Base-by-base conservation (phyloP, 371 early-diverging fungal genomes). In the Mycotypha africana region DNA sequence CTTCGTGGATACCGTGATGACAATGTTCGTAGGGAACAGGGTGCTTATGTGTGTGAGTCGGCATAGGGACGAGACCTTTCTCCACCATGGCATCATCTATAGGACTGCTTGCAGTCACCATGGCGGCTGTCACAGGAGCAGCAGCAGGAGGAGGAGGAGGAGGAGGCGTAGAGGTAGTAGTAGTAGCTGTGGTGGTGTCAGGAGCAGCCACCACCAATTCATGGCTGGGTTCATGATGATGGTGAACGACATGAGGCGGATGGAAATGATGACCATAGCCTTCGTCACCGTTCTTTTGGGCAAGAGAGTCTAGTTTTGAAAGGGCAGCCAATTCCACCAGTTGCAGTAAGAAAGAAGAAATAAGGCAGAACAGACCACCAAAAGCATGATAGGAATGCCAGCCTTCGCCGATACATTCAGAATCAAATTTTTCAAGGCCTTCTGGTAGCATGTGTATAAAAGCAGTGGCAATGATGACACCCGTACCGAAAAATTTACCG, bases 391-490 rank as follows among this genome's bases (percentile, higher is more conserved):
- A 69, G 11, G 56, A 53, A 25, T 49, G 49, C 57, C 65, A 61
- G 17, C 65, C 71, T 10, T 43, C 53, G 12, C 51, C 33, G 6
- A 68, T 25, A 51, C 71, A 70, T 12, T 64, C 60, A 20, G 60
- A 59, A 3, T 49, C 40, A 36, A 70, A 61, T 15, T 51, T 56
- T 6, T 56, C 54, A 19, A 64, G 51, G 1, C 65, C 56, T 26
- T 64, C 64, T 17, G 63, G 67, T 20, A 70, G 56, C 77, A 86
- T 78, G 56, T 90, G 91, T 51, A 90, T 75, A 41, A 89, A 84
- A 17, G 83, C 89, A 5, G 88, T 88, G 8, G 88, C 74, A 40
- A 89, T 62, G 28, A 91, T 86, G 7, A 91, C 81, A 40, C 91
- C 91, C 1, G 84, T 82, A 24, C 90, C 88, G 49, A 91, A 62